Evolutionary conservation across 768 basidiomycete species (phyloP), one percentile per base, ranked within the genome.

Genomic region (Kwoniella botswanensis): DNA sequence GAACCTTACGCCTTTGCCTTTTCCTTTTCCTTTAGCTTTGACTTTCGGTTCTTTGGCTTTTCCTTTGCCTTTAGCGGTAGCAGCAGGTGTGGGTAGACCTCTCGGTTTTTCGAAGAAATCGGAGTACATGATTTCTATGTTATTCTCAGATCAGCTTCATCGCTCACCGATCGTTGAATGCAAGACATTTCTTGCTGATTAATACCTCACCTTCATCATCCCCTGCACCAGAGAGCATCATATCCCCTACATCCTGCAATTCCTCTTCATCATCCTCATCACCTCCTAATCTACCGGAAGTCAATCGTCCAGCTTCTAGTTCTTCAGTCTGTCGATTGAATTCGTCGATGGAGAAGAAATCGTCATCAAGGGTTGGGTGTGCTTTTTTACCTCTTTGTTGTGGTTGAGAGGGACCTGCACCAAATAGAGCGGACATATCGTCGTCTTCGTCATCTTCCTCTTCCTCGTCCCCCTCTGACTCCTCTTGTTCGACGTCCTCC

Each of bases 281-380:
- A 9, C 76, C 83, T 52, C 87, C 86, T 24, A 92, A 85, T 29
- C 84, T 85, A 21, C 93, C 93, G 76, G 85, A 86, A 2, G 90
- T 89, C 11, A 88, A 86, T 17, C 85, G 86, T 68, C 84, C 87
- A 15, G 90, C 88, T 82, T 96, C 94, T 2, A 89, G 88, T 74
- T 88, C 88, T 81, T 93, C 92, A 2, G 91, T 90, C 81, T 94
- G 89, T 2, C 89, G 87, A 77, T 98, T 97, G 86, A 99, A 99
- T 21, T 89, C 86, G 35, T 89, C 88, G 58, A 99, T 87, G 71
- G 91, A 88, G 84, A 98, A 98, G 85, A 98, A 98, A 15, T 87
- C 89, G 80, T 98, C 96, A 82, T 98, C 91, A 35, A 98, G 87
- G 54, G 87, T 87, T 5, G 87, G 83, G 67, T 86, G 85, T n/a